Base-by-base conservation (phyloP, 192 early-diverging fungal genomes). In the Gaertneriomyces sp. region DNA sequence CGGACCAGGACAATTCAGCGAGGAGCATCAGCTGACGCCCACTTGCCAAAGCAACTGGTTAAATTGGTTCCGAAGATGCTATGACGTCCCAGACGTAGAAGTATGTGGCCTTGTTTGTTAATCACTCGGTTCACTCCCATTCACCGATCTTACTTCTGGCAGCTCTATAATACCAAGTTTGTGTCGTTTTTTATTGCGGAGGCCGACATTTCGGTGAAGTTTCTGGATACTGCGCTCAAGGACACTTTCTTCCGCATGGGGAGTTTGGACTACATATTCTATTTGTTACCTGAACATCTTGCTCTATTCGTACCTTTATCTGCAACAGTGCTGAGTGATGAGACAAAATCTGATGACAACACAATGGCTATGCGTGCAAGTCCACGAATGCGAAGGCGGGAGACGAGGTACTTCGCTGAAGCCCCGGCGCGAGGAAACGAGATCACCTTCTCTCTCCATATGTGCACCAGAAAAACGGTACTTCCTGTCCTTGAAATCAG, bases 111-210 rank as follows among this genome's bases (percentile, higher is more conserved):
- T 17, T 54, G 65, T 40, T 19, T 53, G 56, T n/a, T 40, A 42
- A 59, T 12, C 60, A 43, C 4, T 45, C 45, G 25, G 9, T 58
- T 19, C 39, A 58, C 12, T n/a, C 25, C 40, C 39, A 16, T 1
- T n/a, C 40, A 40, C n/a, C 12, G 43, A 49, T 20, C 42, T 6
- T 3, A 7, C 20, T 16, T 12, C 25, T 38, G 20, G 14, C 58
- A 81, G 79, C 43, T 78, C 38, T 56, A 78, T 54, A 77, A 80
- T 44, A 70, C 74, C 20, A 76, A 72, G 49, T 83, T 83, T 65
- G 42, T 83, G 6, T 41, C 62, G 33, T 78, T 75, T 62, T 76
- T 83, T 60, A 59, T 77, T 42, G 62, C 70, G 12, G 43, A 68
- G 7, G 60, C 59, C n/a, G 74, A 76, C 8, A 38, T 65, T 25